Evolutionary conservation across 192 early-diverging fungal genomes (phyloP), one percentile per base, ranked within the genome.

Genomic region (Cladochytrium replicatum): DNA sequence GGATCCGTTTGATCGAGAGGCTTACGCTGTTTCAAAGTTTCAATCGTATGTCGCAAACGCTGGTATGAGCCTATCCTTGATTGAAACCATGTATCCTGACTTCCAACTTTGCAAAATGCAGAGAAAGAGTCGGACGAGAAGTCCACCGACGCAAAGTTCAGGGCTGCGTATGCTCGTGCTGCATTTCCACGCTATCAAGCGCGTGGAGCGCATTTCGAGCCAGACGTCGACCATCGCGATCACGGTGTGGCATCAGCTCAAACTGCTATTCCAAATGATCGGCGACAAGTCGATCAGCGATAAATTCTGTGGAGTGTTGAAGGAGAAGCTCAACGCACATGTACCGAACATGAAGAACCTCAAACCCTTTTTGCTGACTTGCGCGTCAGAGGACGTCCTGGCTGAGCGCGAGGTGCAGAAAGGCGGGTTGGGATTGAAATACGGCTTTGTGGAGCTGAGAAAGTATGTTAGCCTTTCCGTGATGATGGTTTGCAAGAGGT

Each of bases 21-120:
- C 83, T 41, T 98, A 84, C 75, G 87, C 88, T 0, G 67, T 86
- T 44, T 86, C 89, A 8, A 95, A 98, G 62, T 87, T 98, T 54
- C 74, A 86, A 34, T 88, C 89, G 45, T 61, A 91, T 29, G 89
- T 91, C 4, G 80, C 86, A 0, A 80, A 74, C 44, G 83, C 72
- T 60, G 81, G 85, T 86, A 76, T 29, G 27, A 24, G 19, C 2
- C 49, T n/a, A n/a, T n/a, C n/a, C n/a, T n/a, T n/a, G n/a, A n/a
- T n/a, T n/a, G n/a, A n/a, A n/a, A n/a, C n/a, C n/a, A n/a, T n/a
- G n/a, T n/a, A n/a, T n/a, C n/a, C n/a, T n/a, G n/a, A n/a, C n/a
- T n/a, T n/a, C n/a, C n/a, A n/a, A n/a, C n/a, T n/a, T n/a, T n/a
- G n/a, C n/a, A n/a, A n/a, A n/a, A n/a, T n/a, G 25, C 65, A 84